phyloP scores from a whole-genome alignment of 768 basidiomycete species.

The Pleurotus sapidus region DNA sequence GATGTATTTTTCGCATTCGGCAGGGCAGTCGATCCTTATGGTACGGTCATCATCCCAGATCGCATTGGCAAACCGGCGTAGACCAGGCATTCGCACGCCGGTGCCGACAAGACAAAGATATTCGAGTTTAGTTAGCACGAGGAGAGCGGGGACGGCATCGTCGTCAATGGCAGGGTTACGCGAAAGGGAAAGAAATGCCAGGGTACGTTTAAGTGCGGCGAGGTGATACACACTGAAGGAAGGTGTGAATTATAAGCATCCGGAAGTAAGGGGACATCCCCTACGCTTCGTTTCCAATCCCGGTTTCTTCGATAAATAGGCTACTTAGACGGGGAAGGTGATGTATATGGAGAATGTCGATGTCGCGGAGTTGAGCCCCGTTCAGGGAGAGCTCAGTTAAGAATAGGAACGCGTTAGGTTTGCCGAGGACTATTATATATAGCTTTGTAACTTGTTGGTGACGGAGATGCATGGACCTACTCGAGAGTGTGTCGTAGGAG shows the following conservation, averaged over 20 bases:
- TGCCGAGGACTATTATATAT: conserved; percentile 39
- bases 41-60: conserved; percentile 33
- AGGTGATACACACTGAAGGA: conserved; percentile 52
- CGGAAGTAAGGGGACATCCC: conserved; percentile 14
- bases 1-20: conserved; percentile 49
- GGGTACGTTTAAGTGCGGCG: conserved; percentile 49
- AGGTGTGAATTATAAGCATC: conserved; percentile 7
- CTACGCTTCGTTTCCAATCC: conserved; percentile 62
- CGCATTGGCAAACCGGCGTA: conserved; percentile 44
- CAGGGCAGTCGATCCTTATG: conserved; percentile 54
- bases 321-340: conserved; percentile 48
- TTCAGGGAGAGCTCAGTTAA: conserved; percentile 50
- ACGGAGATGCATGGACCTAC: conserved; percentile 21
- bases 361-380: conserved; percentile 40
- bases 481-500: conserved; percentile 37
- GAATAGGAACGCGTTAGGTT: conserved; percentile 47
- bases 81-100: conserved; percentile 51
- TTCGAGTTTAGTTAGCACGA: conserved; percentile 42
- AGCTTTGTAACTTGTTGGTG: no score
- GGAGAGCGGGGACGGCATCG: conserved; percentile 53
- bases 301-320: conserved; percentile 48
- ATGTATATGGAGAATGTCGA: conserved; percentile 49
- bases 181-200: conserved; percentile 50
- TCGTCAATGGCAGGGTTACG: conserved; percentile 52
- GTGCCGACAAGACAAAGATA: conserved; percentile 56